A percentile compares a stretch with the other conserved stretches of the same genome.
These are phyloP conservation scores for Rosa lucieae DNA, from an alignment of 306 rosid species.

Conservation along the genomic window DNA sequence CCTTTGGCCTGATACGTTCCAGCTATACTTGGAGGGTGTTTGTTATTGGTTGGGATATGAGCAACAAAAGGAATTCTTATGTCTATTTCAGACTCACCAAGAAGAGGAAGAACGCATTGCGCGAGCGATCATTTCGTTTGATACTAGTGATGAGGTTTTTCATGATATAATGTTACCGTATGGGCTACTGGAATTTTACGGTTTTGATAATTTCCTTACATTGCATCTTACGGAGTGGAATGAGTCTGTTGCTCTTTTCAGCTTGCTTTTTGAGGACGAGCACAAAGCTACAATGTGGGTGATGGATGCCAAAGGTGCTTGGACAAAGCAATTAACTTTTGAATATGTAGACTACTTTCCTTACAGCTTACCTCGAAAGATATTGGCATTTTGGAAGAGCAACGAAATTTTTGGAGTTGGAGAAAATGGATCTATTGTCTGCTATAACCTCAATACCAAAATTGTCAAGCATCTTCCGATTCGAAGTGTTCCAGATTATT, in stretches of 20 bases:
- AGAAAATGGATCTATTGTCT: not conserved
- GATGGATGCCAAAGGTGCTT: not conserved
- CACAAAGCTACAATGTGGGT: not conserved
- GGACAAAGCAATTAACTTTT: not conserved
- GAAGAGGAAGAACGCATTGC: not conserved
- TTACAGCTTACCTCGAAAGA: not conserved
- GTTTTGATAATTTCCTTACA: too few species aligned
- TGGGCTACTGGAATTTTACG: not conserved
- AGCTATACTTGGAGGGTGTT: not conserved
- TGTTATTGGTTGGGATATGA: not conserved
- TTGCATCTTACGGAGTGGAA: not conserved
- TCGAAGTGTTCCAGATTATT: not conserved
- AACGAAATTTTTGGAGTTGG: not conserved
- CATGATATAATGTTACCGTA: not conserved
- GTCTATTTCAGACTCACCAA: too few species aligned
- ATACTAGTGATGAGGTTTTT: not conserved
- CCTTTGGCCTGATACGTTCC: not conserved
- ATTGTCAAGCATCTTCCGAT: not conserved
- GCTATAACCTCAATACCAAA: not conserved
- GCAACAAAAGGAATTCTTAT: not conserved
- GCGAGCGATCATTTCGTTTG: not conserved
- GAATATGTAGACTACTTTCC: not conserved
- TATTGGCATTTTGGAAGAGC: not conserved
- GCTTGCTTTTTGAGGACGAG: not conserved
- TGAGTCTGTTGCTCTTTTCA: not conserved